phyloP scores from a whole-genome alignment of 768 basidiomycete genomes.

The Gymnopilus junonius region DNA sequence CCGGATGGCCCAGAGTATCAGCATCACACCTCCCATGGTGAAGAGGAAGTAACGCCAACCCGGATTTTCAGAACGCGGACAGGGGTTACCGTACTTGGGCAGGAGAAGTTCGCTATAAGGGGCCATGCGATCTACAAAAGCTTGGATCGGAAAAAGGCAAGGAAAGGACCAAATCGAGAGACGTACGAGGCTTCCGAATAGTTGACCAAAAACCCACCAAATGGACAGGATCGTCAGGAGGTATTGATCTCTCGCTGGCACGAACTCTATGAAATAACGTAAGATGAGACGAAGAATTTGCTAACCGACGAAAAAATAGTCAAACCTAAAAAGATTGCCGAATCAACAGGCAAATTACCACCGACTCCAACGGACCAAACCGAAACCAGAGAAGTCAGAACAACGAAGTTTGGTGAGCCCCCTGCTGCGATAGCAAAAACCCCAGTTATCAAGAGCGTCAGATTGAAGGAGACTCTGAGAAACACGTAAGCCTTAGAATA shows the following conservation, averaged over 20 bases:
- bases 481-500: background rate
- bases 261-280: conserved; percentile 55
- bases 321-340: conserved; percentile 75
- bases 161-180: background rate
- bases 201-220: conserved; percentile 83
- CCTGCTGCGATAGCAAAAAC: conserved; percentile 69
- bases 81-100: conserved; percentile 38
- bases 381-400: conserved; percentile 54
- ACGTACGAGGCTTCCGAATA: conserved; percentile 54
- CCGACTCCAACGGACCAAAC: conserved; percentile 73
- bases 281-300: too few relatives aligned
- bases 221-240: conserved; percentile 75
- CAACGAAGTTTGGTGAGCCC: conserved; percentile 53
- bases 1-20: conserved; percentile 54
- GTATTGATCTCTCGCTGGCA: conserved; percentile 76
- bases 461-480: conserved; percentile 64
- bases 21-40: conserved; percentile 72
- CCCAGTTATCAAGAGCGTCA: conserved; percentile 69
- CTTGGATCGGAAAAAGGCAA: conserved; percentile 32
- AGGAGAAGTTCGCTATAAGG: conserved; percentile 69
- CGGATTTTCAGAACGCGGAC: conserved; percentile 56
- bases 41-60: conserved; percentile 83
- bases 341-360: conserved; percentile 72
- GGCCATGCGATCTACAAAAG: conserved; percentile 67
- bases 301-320: background rate